Conservation (phyloP, 805 yeast genomes). For the Maudiozyma pseudohumilis region DNA sequence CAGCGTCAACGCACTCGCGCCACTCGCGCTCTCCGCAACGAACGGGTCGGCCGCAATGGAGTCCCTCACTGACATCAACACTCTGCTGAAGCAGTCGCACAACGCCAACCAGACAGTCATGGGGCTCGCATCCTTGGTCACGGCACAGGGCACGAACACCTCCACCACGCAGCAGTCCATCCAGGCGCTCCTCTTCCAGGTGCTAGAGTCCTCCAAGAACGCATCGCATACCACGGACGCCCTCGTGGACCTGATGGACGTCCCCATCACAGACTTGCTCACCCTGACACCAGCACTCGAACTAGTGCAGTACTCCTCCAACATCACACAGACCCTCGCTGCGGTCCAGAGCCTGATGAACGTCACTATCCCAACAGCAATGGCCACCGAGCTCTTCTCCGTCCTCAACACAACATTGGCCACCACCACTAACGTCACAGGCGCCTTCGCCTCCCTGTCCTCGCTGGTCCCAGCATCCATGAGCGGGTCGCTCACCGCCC, state of each 20-base stretch:
- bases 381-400: conserved; percentile 13
- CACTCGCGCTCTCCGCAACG: conserved; percentile 16
- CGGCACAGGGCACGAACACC: conserved; percentile 8
- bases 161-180: conserved; percentile 8
- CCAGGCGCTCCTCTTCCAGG: conserved; percentile 12
- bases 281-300: conserved; percentile 22
- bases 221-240: conserved; percentile 20
- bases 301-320: conserved; percentile 15
- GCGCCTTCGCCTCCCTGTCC: conserved; percentile 9
- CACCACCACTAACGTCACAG: conserved; percentile 6
- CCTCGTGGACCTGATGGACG: conserved; percentile 16
- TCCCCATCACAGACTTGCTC: conserved; percentile 15
- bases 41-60: conserved; percentile 9
- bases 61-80: conserved; percentile 11
- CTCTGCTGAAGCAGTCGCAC: conserved; percentile 14
- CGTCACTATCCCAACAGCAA: conserved; percentile 13
- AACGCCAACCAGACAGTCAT: conserved; percentile 17
- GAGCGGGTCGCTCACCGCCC: conserved; percentile 12
- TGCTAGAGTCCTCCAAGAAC: conserved; percentile 19
- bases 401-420: conserved; percentile 7
- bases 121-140: conserved; percentile 11
- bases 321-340: conserved; percentile 16
- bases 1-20: conserved; percentile 21
- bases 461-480: conserved; percentile 10
- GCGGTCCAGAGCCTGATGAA: conserved; percentile 16